These are phyloP conservation scores for Cryptococcus amylolentus DNA, from an alignment of 1,284 basidiomycete species.

Conservation along the genomic window DNA sequence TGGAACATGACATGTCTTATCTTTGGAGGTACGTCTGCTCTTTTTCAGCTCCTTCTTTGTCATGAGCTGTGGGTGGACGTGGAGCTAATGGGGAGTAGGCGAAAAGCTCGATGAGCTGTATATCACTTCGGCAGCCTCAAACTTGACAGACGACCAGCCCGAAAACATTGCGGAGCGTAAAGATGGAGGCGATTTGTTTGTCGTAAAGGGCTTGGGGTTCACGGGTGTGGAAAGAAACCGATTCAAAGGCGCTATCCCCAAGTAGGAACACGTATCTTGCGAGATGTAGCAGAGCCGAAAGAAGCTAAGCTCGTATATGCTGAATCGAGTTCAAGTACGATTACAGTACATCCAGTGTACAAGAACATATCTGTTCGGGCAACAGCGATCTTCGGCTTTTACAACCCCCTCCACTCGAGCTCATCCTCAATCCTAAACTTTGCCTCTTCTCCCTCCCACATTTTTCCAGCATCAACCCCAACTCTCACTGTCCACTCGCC, in stretches of 20 bases:
- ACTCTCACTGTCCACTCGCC: slow-evolving; percentile 40
- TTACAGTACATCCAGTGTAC: no score
- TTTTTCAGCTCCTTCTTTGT: neutral
- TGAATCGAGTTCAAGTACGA: no score
- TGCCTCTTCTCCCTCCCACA: slow-evolving; percentile 14
- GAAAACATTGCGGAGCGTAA: slow-evolving; percentile 9
- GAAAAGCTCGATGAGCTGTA: slow-evolving; percentile 25
- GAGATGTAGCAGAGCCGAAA: no score
- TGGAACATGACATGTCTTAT: slow-evolving; percentile 22
- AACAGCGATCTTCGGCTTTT: neutral
- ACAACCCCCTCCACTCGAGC: slow-evolving; percentile 36
- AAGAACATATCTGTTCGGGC: no score
- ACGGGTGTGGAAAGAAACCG: slow-evolving; percentile 25
- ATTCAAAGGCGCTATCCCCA: slow-evolving; percentile 12
- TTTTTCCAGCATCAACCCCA: slow-evolving; percentile 31
- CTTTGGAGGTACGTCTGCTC: slow-evolving; percentile 28
- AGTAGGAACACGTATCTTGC: neutral
- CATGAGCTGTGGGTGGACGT: slow-evolving; percentile 17
- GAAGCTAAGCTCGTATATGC: no score
- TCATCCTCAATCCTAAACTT: slow-evolving; percentile 29
- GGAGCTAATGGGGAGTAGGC: slow-evolving; percentile 8
- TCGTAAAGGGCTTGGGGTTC: slow-evolving; percentile 21
- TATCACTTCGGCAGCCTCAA: slow-evolving; percentile 24
- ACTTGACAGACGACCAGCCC: slow-evolving; percentile 9
- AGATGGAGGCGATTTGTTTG: slow-evolving; percentile 25